Percentiles rank a stretch among this genome's conserved stretches.
Evolutionary conservation across 352 stramenopile genomes (phyloP).

Genomic region (Poterioochromonas sp.): DNA sequence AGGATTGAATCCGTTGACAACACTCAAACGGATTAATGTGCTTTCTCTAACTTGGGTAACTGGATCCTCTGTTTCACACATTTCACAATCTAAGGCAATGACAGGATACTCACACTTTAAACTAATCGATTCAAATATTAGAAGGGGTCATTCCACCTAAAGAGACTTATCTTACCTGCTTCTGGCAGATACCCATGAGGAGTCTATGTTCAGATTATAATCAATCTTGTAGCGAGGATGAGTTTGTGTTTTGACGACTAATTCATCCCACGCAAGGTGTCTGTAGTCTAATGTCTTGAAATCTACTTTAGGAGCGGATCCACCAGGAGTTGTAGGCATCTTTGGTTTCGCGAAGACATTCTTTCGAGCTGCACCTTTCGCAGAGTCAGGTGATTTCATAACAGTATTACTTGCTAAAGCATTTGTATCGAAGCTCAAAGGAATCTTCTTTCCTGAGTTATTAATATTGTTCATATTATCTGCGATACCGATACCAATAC

Average conservation of each 20-base stretch:
- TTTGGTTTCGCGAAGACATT: not conserved
- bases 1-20: conserved; percentile 57
- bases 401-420: no score
- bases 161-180: not conserved
- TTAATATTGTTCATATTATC: no score
- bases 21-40: conserved; percentile 54
- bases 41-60: conserved; percentile 47
- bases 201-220: conserved; percentile 19
- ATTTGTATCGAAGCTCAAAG: no score
- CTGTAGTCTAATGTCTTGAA: not conserved
- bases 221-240: not conserved
- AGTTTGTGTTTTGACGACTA: not conserved
- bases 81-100: conserved; percentile 67
- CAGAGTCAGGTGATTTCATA: no score
- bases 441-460: not conserved
- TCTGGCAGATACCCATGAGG: conserved; percentile 4
- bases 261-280: no score
- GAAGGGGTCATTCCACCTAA: not conserved
- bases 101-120: not conserved
- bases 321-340: not conserved
- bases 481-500: no score
- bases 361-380: no score
- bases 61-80: conserved; percentile 61
- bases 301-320: not conserved
- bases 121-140: not conserved